These are phyloP conservation scores for Neurospora terricola DNA, from an alignment of 495 filamentous ascomycete genomes.

Conservation along the genomic window DNA sequence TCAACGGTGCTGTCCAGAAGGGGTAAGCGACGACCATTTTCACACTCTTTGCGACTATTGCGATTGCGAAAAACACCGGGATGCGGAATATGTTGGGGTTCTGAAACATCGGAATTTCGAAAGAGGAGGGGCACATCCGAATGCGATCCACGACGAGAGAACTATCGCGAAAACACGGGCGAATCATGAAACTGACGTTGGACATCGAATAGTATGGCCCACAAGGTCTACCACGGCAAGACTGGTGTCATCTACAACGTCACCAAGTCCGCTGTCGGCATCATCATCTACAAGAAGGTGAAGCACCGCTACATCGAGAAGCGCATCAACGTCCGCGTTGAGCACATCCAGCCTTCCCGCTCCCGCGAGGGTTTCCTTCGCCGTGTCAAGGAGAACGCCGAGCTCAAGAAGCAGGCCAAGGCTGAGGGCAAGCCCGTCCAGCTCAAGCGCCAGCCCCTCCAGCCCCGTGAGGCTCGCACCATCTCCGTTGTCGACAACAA, in stretches of 20 bases:
- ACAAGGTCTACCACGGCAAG: constrained; percentile 99
- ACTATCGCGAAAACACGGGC: constrained; percentile 1
- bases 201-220: constrained; percentile 65
- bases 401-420: constrained; percentile 86
- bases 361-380: constrained; percentile 91
- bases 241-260: constrained; percentile 97
- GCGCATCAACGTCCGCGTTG: constrained; percentile 95
- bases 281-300: constrained; percentile 98
- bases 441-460: constrained; percentile 80
- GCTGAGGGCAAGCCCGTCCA: constrained; percentile 71
- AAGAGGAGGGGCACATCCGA: neutral
- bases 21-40: constrained; percentile 35
- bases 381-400: constrained; percentile 92
- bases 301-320: constrained; percentile 98
- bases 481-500: constrained; percentile 65
- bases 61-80: neutral
- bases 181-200: constrained; percentile 15
- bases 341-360: constrained; percentile 90
- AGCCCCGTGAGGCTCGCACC: constrained; percentile 68
- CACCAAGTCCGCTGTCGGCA: constrained; percentile 88
- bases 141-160: neutral
- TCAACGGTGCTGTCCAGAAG: constrained; percentile 97
- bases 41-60: neutral
- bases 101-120: neutral
- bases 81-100: neutral